Base-by-base conservation (phyloP, 805 yeast species). In the Cyberlindnera saturnus region DNA sequence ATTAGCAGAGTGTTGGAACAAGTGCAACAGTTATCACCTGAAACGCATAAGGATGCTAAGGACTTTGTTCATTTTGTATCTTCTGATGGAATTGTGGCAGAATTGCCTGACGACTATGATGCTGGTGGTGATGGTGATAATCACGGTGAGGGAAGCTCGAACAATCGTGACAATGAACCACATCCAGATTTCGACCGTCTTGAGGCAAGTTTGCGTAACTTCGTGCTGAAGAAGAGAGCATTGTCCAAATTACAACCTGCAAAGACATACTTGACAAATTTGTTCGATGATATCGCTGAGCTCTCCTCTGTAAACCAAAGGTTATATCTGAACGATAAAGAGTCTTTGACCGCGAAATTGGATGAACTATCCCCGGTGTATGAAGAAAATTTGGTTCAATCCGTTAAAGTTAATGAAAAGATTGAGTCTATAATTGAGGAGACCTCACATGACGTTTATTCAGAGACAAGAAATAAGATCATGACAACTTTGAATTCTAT, bases 51-150 rank as follows among this genome's bases (percentile, higher is more conserved):
- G 59, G 87, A 85, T 52, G 78, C 96, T 0, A 66, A 73, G n/a
- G 95, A 90, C 35, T 89, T 93, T 66, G 95, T 93, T 7, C 99
- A 95, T 62, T 93, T 93, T 64, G 86, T 93, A 6, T 80, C 91
- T 23, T 79, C 91, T 0, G 67, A 72, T 17, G 72, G 75, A 3
- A 71, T 74, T 7, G 63, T 53, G 15, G 56, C 73, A 17, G 52
- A 53, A 3, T 34, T 60, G 1, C 71, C 72, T 1, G 70, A 59
- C 28, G 69, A 59, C 17, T 66, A 59, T 4, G 66, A 55, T 15
- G 18, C 18, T 17, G 18, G 18, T 17, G 66, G 48, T 36, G 69
- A 58, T 39, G 69, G 56, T 34, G 74, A 60, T 41, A 66, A 62
- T 43, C 71, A 59, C 42, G 69, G 57, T 18, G 75, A 61, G 39